These are phyloP conservation scores for Neurospora sublineolata DNA, from an alignment of 495 filamentous ascomycete species.

Conservation along the genomic window DNA sequence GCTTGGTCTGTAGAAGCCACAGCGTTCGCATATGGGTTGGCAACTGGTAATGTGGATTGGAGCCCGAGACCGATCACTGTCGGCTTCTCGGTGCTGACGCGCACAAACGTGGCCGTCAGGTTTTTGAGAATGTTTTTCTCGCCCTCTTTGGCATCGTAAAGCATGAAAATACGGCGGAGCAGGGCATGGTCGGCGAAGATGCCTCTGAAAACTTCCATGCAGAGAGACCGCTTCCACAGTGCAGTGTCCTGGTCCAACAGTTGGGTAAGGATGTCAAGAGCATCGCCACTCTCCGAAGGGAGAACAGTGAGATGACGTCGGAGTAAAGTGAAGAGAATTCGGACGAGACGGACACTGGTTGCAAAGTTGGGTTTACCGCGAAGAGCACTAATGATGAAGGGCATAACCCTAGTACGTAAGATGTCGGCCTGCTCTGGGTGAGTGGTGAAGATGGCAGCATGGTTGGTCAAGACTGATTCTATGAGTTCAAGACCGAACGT, in stretches of 20 bases:
- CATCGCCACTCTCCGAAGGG: conserved; percentile 70
- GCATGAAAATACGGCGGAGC: conserved; percentile 65
- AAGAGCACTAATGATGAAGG: conserved; percentile 64
- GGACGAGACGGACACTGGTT: conserved; percentile 66
- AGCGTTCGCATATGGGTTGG: conserved; percentile 26
- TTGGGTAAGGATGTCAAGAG: conserved; percentile 73
- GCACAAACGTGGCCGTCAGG: conserved; percentile 71
- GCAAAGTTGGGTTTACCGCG: conserved; percentile 72
- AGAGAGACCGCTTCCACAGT: conserved; percentile 75
- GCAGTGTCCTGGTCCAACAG: conserved; percentile 75
- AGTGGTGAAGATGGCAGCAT: conserved; percentile 62
- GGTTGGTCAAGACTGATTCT: conserved; percentile 76
- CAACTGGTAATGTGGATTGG: conserved; percentile 66
- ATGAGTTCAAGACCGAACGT: conserved; percentile 83
- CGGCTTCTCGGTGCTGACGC: conserved; percentile 83
- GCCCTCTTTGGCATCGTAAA: conserved; percentile 63
- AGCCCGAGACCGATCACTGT: conserved; percentile 73
- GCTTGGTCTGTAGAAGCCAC: conserved; percentile 58
- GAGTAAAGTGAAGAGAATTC: conserved; percentile 71
- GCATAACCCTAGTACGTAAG: conserved; percentile 69
- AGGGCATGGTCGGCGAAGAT: conserved; percentile 70
- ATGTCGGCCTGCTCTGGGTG: conserved; percentile 76
- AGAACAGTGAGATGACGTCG: conserved; percentile 65
- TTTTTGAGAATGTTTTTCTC: conserved; percentile 69
- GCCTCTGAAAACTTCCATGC: conserved; percentile 81